Base-by-base conservation (phyloP, 2,329 filamentous ascomycete genomes). In the Cordyceps fumosorosea region DNA sequence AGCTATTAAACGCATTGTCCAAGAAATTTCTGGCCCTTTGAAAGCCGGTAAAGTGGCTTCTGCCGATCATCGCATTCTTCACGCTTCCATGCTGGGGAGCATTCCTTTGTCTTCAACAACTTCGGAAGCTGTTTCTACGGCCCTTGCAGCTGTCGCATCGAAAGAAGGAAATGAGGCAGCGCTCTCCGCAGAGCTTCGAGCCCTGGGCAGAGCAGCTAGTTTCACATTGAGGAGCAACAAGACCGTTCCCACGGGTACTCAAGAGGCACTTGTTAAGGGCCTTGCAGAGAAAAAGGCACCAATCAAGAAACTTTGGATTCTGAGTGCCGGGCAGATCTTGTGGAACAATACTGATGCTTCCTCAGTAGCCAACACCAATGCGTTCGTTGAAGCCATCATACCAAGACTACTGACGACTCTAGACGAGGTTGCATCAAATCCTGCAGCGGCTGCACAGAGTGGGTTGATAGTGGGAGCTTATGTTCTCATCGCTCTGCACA, bases 111-210 rank as follows among this genome's bases (percentile, higher is more conserved):
- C 86, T 2, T 73, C 79, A 12, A 74, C 81, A 2, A 80, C 89
- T 45, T 88, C 90, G 0, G 80, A 82, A 62, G 89, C 89, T 66
- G 81, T 93, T 34, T 82, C 86, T 1, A 77, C 81, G 56, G 85
- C 84, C 7, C 80, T 98, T 63, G 84, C 88, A 7, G 75, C 85
- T 20, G 79, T 91, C 16, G 87, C 89, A 20, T 77, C 83, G 7
- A 96, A 97, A 70, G 95, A 99, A 75, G 87, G 92, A 8, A 98
- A 96, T 68, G 95, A 99, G 73, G 78, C 82, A 42, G 93, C 93
- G 48, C 78, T 96, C 29, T 81, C 84, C 48, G 87, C 90, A 11
- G 91, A 96, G 73, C 86, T 92, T 7, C 81, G 81, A 40, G 84
- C 90, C 5, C 80, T 98, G 61, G 82, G 85, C 59, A 83, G 83